Evolutionary conservation across 495 filamentous ascomycete species (phyloP).

Genomic region (Evernia prunastri): DNA sequence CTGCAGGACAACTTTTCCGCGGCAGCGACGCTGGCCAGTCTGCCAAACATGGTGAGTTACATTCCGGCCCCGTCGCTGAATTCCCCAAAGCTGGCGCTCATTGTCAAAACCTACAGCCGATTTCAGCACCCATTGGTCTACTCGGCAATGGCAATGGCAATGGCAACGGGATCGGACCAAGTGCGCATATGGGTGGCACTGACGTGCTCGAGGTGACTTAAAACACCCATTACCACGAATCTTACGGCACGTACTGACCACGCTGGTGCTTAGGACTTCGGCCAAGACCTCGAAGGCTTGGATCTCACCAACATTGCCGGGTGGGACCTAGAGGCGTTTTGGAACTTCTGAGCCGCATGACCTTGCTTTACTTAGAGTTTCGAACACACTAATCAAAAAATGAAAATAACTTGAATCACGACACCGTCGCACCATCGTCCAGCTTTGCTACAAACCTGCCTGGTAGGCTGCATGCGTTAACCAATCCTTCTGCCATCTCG

Average conservation of each 20-base stretch:
- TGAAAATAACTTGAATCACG: no score
- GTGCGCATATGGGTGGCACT: not conserved
- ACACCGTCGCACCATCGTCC: no score
- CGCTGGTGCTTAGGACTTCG: not conserved
- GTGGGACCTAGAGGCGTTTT: constrained; percentile 17
- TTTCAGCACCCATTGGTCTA: not conserved
- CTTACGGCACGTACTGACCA: not conserved
- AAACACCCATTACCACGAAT: not conserved
- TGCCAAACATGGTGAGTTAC: constrained; percentile 19
- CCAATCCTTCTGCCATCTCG: no score
- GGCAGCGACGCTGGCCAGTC: constrained; percentile 19
- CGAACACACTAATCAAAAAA: not conserved
- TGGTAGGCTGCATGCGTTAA: no score
- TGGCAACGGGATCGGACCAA: not conserved
- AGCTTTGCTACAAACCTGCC: no score
- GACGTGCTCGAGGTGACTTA: constrained; percentile 8
- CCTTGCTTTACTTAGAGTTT: not conserved
- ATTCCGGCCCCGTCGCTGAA: no score
- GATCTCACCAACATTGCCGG: constrained; percentile 13
- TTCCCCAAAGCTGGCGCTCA: not conserved
- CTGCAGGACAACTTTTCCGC: constrained; percentile 21
- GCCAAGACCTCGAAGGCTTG: constrained; percentile 6
- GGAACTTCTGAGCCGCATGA: constrained; percentile 5
- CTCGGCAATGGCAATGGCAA: not conserved
- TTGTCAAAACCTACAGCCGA: not conserved